phyloP scores from a whole-genome alignment of 352 stramenopile species.

The Nothophytophthora sp. region DNA sequence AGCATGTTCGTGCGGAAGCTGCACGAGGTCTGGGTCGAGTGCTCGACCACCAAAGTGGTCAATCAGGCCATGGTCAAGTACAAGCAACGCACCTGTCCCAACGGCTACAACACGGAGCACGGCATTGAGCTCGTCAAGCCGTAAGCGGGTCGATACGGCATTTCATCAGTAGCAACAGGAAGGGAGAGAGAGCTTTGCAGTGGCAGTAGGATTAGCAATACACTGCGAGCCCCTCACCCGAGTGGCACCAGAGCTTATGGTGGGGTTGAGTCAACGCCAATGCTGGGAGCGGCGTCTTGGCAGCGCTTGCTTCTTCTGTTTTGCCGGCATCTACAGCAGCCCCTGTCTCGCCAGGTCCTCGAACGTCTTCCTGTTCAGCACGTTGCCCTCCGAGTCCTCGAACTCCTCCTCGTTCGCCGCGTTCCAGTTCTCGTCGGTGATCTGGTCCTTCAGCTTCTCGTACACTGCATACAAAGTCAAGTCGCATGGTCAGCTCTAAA shows the following conservation, averaged over 20 bases:
- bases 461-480: conserved; percentile 81
- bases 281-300: no score
- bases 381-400: conserved; percentile 99
- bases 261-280: no score
- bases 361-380: conserved; percentile 97
- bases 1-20: conserved; percentile 24
- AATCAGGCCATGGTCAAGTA: conserved; percentile 47
- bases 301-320: no score
- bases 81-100: conserved; percentile 44
- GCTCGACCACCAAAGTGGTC: conserved; percentile 43
- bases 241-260: no score
- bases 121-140: conserved; percentile 37
- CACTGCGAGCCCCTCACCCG: no score
- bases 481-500: conserved; percentile 4
- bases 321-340: conserved; percentile 79
- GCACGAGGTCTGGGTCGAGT: conserved; percentile 46
- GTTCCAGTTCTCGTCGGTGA: conserved; percentile 95
- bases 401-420: conserved; percentile 97
- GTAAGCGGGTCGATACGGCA: conserved; percentile 4
- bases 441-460: conserved; percentile 94
- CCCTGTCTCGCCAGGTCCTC: conserved; percentile 98
- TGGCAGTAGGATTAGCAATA: no score
- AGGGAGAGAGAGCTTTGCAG: no score
- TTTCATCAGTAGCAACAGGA: conserved; percentile 5
- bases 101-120: conserved; percentile 48